Conservation (phyloP, 345 rosid species). For the Diplotaxis tenuifolia region DNA sequence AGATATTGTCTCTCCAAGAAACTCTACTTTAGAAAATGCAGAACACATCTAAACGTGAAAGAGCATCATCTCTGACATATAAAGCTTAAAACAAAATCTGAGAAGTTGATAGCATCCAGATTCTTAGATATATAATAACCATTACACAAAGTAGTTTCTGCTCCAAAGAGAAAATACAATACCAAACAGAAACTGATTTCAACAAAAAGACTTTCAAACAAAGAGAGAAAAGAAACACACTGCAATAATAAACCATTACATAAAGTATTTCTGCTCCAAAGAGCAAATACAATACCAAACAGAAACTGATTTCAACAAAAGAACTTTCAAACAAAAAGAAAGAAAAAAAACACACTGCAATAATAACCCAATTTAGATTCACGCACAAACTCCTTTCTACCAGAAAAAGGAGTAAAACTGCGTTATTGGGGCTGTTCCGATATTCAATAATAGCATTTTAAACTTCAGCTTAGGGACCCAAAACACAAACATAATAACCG, state of each 20-base stretch:
- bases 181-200: neutral
- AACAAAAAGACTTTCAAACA: neutral
- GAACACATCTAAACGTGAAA: neutral
- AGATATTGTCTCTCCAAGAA: neutral
- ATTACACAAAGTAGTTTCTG: neutral
- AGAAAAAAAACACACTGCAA: neutral
- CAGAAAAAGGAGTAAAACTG: slow-evolving; percentile 44
- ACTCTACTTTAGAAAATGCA: neutral
- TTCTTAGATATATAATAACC: neutral
- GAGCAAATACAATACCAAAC: neutral
- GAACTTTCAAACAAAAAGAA: neutral
- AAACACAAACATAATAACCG: neutral
- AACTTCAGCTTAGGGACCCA: slow-evolving; percentile 2
- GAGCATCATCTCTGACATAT: neutral
- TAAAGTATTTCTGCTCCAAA: neutral
- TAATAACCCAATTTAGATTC: slow-evolving; percentile 57
- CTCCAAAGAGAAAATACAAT: neutral
- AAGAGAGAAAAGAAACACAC: neutral
- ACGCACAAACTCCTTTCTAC: slow-evolving; percentile 65
- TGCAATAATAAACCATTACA: neutral
- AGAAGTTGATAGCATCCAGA: neutral
- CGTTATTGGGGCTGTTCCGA: slow-evolving; percentile 35
- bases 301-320: neutral
- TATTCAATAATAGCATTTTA: neutral
- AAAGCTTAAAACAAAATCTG: neutral